A percentile compares a stretch with the other conserved stretches of the same genome.
phyloP scores from a whole-genome alignment of 164 flowering plant species.

The Liquidambar formosana region DNA sequence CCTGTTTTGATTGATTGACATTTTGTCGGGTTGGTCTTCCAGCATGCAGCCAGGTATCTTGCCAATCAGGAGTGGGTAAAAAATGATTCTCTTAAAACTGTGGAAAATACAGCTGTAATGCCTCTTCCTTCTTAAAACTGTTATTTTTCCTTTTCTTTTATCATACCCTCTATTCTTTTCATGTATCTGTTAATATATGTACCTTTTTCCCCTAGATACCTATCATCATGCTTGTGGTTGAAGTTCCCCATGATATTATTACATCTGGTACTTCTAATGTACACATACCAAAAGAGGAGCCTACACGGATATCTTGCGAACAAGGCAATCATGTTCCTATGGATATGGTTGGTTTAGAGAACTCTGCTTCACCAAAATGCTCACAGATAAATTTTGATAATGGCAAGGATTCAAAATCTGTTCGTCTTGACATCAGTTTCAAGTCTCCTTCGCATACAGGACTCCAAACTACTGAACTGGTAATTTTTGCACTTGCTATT shows the following conservation, averaged over 20 bases:
- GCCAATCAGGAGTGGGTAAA: slow-evolving; percentile 99
- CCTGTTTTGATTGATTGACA: slow-evolving; percentile 5
- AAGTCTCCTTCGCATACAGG: slow-evolving; percentile 95
- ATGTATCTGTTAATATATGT: slow-evolving; percentile 1
- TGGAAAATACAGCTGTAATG: slow-evolving; percentile 95
- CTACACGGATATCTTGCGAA: slow-evolving; percentile 29
- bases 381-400: slow-evolving; percentile 25
- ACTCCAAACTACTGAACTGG: slow-evolving; percentile 90
- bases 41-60: slow-evolving; percentile 99
- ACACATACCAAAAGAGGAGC: slow-evolving; percentile 46
- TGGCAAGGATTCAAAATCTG: slow-evolving; percentile 48
- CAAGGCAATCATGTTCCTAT: slow-evolving; percentile 24
- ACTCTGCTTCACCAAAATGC: slow-evolving; percentile 34
- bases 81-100: slow-evolving; percentile 89
- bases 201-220: slow-evolving; percentile 64
- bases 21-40: slow-evolving; percentile 21
- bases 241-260: slow-evolving; percentile 75
- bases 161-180: slow-evolving; percentile 1
- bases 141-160: background rate
- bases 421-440: slow-evolving; percentile 94
- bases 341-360: slow-evolving; percentile 36
- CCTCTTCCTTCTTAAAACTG: slow-evolving; percentile 7
- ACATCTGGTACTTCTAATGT: slow-evolving; percentile 40
- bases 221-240: slow-evolving; percentile 93
- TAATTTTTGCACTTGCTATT: slow-evolving; percentile 22